These are phyloP conservation scores for Chiua virens DNA, from an alignment of 768 basidiomycete genomes.

Conservation along the genomic window DNA sequence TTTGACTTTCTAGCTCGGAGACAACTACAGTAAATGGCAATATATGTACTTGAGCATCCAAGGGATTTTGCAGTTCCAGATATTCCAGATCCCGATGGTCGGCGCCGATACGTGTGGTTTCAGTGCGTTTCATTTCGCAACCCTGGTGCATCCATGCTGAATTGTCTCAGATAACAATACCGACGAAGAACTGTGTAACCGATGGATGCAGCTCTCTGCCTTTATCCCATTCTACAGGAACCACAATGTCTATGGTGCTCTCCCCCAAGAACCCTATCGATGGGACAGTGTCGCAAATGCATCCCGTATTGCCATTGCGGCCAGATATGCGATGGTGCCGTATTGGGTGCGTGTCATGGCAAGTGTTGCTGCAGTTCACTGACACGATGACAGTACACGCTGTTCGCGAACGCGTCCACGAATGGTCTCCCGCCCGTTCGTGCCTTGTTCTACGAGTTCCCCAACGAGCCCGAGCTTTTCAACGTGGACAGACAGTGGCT, in stretches of 20 bases:
- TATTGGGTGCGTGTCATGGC: conserved; percentile 61
- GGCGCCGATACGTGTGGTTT: conserved; percentile 65
- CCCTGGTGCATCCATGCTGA: neutral
- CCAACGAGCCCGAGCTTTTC: too few species aligned
- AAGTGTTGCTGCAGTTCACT: neutral
- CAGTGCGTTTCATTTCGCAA: conserved; percentile 14
- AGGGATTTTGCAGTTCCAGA: conserved; percentile 78
- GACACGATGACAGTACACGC: conserved; percentile 43
- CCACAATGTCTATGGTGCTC: conserved; percentile 64
- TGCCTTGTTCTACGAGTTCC: too few species aligned
- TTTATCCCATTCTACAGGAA: conserved; percentile 84
- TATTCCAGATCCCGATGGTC: conserved; percentile 83
- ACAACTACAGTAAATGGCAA: conserved; percentile 75
- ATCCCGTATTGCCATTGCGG: conserved; percentile 66
- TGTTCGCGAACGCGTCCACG: too few species aligned
- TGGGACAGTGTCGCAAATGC: conserved; percentile 82
- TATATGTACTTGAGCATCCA: conserved; percentile 72
- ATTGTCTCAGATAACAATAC: conserved; percentile 50
- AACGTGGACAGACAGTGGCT: too few species aligned
- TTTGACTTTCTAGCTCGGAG: conserved; percentile 54
- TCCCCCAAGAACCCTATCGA: conserved; percentile 77
- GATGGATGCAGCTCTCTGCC: conserved; percentile 87
- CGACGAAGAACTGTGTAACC: conserved; percentile 77
- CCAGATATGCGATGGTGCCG: conserved; percentile 69
- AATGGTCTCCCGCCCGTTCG: too few species aligned